phyloP scores from a whole-genome alignment of 345 rosid species.

The Cochlearia excelsa region DNA sequence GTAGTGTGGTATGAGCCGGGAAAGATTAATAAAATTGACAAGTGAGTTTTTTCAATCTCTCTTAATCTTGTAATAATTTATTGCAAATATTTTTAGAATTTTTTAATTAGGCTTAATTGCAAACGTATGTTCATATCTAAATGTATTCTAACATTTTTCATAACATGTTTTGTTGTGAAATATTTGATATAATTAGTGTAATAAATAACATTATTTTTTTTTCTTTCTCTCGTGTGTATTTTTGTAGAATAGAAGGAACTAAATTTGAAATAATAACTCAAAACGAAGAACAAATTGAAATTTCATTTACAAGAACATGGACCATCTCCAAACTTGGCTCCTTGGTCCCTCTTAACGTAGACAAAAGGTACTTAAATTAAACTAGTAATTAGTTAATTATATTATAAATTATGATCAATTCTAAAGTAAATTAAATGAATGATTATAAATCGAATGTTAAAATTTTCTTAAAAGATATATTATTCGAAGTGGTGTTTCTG shows the following conservation, averaged over 20 bases:
- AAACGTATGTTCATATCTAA: no score
- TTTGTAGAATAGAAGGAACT: conserved; percentile 50
- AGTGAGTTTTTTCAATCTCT: conserved; percentile 20
- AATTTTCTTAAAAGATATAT: conserved; percentile 51
- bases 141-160: no score
- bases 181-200: no score
- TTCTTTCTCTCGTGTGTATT: no score
- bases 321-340: conserved; percentile 26
- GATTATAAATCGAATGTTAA: no score
- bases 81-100: background rate
- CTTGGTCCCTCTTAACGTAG: conserved; percentile 69
- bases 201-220: no score
- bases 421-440: no score
- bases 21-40: conserved; percentile 44
- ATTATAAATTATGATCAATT: no score
- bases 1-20: conserved; percentile 62
- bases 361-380: conserved; percentile 54
- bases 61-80: background rate
- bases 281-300: conserved; percentile 56
- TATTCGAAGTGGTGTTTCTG: conserved; percentile 61
- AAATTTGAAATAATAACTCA: conserved; percentile 45
- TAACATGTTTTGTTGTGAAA: no score
- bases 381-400: no score
- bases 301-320: conserved; percentile 71
- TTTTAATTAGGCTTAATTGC: background rate